Percentiles rank a stretch among this genome's conserved stretches.
These are phyloP conservation scores for Cruciata laevipes DNA, from an alignment of 257 asterid species.

Conservation along the genomic window DNA sequence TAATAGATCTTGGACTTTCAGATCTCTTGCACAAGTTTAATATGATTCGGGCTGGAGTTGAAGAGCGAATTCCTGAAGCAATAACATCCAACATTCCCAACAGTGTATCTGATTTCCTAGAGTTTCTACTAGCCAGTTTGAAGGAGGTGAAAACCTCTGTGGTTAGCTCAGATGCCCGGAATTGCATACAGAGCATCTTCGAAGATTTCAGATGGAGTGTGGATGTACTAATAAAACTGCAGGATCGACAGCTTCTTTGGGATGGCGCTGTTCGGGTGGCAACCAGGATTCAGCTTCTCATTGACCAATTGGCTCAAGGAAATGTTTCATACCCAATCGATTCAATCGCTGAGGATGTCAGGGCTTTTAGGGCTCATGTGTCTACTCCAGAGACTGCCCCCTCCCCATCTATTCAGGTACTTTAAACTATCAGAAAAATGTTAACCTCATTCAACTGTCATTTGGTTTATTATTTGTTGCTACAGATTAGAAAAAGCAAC, in stretches of 20 bases:
- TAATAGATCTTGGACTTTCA: no score
- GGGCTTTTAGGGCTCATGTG: not conserved
- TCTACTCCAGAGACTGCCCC: not conserved
- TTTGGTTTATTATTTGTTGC: no score
- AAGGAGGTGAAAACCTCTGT: not conserved
- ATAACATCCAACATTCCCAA: not conserved
- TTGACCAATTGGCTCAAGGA: not conserved
- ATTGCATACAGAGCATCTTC: not conserved
- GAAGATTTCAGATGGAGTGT: not conserved
- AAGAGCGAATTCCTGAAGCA: not conserved
- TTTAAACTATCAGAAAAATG: no score
- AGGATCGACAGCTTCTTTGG: not conserved
- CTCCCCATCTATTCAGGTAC: not conserved
- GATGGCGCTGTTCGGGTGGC: not conserved
- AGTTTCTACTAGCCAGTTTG: not conserved
- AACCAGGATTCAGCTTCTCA: not conserved
- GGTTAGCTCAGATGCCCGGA: no score
- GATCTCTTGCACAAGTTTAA: not conserved
- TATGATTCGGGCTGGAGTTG: not conserved
- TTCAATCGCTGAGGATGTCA: not conserved
- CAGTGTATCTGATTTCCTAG: not conserved
- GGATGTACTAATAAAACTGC: not conserved
- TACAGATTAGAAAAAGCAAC: no score
- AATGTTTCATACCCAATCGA: not conserved
- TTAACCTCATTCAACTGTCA: no score